Conservation (phyloP, 768 basidiomycete species). For the Tylopilus balloui region DNA sequence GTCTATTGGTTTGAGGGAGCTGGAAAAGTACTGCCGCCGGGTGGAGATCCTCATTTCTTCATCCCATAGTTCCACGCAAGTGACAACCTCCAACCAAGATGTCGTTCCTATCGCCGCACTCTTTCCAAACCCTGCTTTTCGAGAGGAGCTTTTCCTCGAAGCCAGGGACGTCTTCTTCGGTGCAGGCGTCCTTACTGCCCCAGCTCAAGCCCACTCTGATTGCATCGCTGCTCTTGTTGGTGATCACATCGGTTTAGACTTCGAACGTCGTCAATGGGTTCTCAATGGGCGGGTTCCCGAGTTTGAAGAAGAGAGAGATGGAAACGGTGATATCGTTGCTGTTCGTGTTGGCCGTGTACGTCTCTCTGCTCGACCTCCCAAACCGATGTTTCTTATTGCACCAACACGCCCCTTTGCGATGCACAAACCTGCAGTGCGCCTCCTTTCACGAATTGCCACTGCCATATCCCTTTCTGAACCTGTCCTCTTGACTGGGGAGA, state of each 20-base stretch:
- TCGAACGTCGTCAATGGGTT: conserved; percentile 69
- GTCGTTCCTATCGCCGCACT: conserved; percentile 37
- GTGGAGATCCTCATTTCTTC: conserved; percentile 58
- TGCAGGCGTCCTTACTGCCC: conserved; percentile 49
- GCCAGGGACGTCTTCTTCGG: conserved; percentile 92
- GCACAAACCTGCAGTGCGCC: conserved; percentile 75
- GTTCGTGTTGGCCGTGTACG: conserved; percentile 62
- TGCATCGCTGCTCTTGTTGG: conserved; percentile 53
- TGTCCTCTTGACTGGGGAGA: conserved; percentile 90
- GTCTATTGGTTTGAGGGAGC: conserved; percentile 70
- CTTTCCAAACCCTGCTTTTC: conserved; percentile 67
- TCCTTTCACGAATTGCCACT: conserved; percentile 78
- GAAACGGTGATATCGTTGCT: conserved; percentile 53
- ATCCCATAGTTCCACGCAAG: conserved; percentile 41
- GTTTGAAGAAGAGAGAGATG: conserved; percentile 63
- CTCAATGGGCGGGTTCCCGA: conserved; percentile 62
- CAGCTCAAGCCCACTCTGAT: conserved; percentile 47
- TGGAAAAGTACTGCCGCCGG: conserved; percentile 80
- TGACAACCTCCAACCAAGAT: conserved; percentile 26
- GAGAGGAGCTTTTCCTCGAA: conserved; percentile 87
- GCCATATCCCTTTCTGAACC: conserved; percentile 75
- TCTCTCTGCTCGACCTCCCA: conserved; percentile 44
- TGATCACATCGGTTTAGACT: conserved; percentile 58
- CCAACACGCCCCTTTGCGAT: conserved; percentile 71
- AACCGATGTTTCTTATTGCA: conserved; percentile 31